These are phyloP conservation scores for Rutstroemia sp. DNA, from an alignment of 2,329 filamentous ascomycete species.

Conservation along the genomic window DNA sequence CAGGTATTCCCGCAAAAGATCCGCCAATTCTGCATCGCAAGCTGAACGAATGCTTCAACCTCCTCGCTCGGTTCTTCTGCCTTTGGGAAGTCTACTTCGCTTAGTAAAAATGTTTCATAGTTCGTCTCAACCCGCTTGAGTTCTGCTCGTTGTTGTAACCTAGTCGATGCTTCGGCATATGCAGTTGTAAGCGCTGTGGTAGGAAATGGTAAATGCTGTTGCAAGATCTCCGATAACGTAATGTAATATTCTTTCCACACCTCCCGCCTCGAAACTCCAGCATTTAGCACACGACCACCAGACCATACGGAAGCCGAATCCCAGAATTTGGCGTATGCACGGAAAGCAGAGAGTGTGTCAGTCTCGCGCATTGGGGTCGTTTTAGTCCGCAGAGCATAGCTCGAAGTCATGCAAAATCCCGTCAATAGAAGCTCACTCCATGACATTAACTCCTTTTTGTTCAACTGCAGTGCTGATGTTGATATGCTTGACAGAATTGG, in stretches of 20 bases:
- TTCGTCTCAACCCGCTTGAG: constrained; percentile 69
- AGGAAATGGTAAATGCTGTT: constrained; percentile 54
- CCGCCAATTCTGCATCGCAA: constrained; percentile 79
- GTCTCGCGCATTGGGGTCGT: constrained; percentile 43
- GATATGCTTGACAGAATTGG: constrained; percentile 52
- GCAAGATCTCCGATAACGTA: constrained; percentile 68
- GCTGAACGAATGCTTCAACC: constrained; percentile 74
- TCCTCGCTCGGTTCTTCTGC: constrained; percentile 72
- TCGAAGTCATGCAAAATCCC: constrained; percentile 64
- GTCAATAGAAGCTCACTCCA: constrained; percentile 76
- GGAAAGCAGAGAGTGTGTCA: constrained; percentile 49
- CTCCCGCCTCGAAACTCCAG: constrained; percentile 52
- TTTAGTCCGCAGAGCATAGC: constrained; percentile 47
- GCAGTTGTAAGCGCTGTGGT: constrained; percentile 35
- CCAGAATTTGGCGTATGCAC: constrained; percentile 67
- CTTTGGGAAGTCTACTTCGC: constrained; percentile 75
- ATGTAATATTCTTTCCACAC: constrained; percentile 85
- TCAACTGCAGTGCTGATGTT: constrained; percentile 36
- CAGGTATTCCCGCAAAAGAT: constrained; percentile 73
- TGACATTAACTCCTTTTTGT: constrained; percentile 59
- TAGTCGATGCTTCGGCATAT: constrained; percentile 44
- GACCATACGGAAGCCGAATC: constrained; percentile 36
- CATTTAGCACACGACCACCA: constrained; percentile 51
- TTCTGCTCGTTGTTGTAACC: constrained; percentile 63
- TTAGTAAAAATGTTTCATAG: constrained; percentile 73